Conservation (phyloP, 1,284 basidiomycete genomes). For the Ustilago hordei region DNA sequence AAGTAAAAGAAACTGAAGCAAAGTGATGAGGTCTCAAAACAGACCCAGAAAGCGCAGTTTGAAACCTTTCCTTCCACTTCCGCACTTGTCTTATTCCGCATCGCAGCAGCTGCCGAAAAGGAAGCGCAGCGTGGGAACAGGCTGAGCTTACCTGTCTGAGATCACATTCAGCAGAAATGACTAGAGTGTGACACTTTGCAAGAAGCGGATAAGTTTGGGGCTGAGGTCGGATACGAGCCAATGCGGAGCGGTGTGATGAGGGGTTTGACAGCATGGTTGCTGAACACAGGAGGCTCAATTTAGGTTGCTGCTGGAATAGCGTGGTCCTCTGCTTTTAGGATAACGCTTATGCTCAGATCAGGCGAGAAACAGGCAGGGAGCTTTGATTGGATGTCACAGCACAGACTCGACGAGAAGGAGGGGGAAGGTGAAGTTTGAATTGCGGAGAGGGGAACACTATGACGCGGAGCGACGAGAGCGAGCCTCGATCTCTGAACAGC, state of each 20-base stretch:
- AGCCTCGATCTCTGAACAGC: background rate
- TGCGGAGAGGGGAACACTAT: background rate
- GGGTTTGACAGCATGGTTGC: background rate
- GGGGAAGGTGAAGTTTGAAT: background rate
- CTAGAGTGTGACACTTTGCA: background rate
- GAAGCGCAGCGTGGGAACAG: background rate
- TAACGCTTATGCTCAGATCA: background rate
- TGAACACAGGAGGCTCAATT: background rate
- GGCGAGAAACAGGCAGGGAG: background rate
- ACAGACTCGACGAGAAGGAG: background rate
- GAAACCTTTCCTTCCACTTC: background rate
- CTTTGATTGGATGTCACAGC: background rate
- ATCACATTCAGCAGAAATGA: background rate
- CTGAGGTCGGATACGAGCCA: background rate
- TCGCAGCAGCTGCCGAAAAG: background rate
- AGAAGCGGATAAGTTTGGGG: background rate
- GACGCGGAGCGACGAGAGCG: background rate
- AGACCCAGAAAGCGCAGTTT: background rate
- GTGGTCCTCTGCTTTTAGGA: background rate
- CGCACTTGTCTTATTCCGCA: background rate
- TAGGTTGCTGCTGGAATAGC: background rate
- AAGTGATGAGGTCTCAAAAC: background rate
- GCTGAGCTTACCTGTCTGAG: background rate
- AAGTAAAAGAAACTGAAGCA: background rate
- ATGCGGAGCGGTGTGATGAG: background rate